These are phyloP conservation scores for Saccharomyces jurei DNA, from an alignment of 805 yeast species.

Conservation along the genomic window DNA sequence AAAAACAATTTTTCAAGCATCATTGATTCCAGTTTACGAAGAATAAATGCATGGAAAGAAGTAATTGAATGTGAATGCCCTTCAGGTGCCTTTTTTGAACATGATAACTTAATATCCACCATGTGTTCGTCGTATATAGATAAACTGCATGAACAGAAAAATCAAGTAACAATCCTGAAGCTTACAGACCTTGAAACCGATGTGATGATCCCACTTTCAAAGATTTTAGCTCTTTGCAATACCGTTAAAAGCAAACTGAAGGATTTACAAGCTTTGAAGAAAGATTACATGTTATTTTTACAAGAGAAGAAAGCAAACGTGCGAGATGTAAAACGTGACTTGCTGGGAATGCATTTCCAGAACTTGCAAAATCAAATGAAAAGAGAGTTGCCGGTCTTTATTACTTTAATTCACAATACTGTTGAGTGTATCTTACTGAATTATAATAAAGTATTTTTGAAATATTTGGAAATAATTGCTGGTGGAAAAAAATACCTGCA, in stretches of 20 bases:
- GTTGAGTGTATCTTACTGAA: slow-evolving; percentile 15
- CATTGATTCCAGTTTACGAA: slow-evolving; percentile 13
- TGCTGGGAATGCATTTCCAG: slow-evolving; percentile 25
- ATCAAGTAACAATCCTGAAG: slow-evolving; percentile 22
- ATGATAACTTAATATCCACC: slow-evolving; percentile 19
- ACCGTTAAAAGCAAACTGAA: slow-evolving; percentile 21
- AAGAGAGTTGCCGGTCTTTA: slow-evolving; percentile 27
- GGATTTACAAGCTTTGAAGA: slow-evolving; percentile 28
- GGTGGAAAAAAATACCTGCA: slow-evolving; percentile 26
- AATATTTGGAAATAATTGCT: slow-evolving; percentile 28
- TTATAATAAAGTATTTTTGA: slow-evolving; percentile 14
- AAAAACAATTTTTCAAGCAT: slow-evolving; percentile 14
- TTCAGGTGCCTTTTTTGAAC: background rate
- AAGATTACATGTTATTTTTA: slow-evolving; percentile 28
- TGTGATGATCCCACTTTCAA: slow-evolving; percentile 25
- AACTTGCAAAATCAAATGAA: slow-evolving; percentile 22
- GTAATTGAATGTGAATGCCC: slow-evolving; percentile 21
- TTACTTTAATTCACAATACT: slow-evolving; percentile 9
- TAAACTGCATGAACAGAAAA: slow-evolving; percentile 22
- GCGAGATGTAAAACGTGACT: slow-evolving; percentile 22
- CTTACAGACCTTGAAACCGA: slow-evolving; percentile 20
- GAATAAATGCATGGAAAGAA: slow-evolving; percentile 24
- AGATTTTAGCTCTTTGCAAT: slow-evolving; percentile 19
- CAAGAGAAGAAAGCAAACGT: slow-evolving; percentile 15
- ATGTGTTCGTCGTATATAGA: slow-evolving; percentile 25